Conservation (phyloP, 306 rosid genomes). For the Cicer arietinum region DNA sequence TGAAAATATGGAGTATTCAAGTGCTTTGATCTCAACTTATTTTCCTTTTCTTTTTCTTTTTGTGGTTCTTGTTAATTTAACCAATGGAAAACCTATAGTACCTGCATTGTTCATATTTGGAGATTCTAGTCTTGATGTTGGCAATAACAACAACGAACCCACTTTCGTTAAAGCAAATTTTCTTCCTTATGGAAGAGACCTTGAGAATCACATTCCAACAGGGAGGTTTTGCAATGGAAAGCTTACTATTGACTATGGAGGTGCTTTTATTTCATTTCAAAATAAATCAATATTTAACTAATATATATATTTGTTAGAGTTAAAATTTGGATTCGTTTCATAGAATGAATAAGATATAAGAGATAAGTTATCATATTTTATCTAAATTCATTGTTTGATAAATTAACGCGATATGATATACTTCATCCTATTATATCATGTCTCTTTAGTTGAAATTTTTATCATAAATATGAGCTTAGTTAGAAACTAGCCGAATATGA, state of each 20-base stretch:
- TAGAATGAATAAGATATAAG: too few species aligned
- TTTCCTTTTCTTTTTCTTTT: conserved; percentile 43
- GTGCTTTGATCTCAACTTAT: conserved; percentile 26
- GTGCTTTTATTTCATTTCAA: conserved; percentile 35
- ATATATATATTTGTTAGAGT: too few species aligned
- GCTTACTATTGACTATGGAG: conserved; percentile 65
- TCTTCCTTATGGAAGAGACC: conserved; percentile 83
- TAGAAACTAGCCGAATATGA: too few species aligned
- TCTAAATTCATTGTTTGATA: too few species aligned
- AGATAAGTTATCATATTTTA: too few species aligned
- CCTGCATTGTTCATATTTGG: conserved; percentile 81
- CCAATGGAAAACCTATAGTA: conserved; percentile 56
- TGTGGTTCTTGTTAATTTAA: conserved; percentile 35
- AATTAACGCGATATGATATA: too few species aligned
- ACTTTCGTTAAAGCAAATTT: conserved; percentile 66
- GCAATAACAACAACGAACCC: conserved; percentile 59
- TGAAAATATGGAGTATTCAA: neutral
- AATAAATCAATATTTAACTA: too few species aligned
- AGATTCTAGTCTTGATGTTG: conserved; percentile 76
- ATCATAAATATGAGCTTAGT: too few species aligned
- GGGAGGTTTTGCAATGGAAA: conserved; percentile 87
- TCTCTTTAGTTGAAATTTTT: too few species aligned
- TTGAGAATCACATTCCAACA: conserved; percentile 52
- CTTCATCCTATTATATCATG: too few species aligned
- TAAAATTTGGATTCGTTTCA: too few species aligned